phyloP scores from a whole-genome alignment of 169 alveolate species.

The Cytauxzoon felis region DNA sequence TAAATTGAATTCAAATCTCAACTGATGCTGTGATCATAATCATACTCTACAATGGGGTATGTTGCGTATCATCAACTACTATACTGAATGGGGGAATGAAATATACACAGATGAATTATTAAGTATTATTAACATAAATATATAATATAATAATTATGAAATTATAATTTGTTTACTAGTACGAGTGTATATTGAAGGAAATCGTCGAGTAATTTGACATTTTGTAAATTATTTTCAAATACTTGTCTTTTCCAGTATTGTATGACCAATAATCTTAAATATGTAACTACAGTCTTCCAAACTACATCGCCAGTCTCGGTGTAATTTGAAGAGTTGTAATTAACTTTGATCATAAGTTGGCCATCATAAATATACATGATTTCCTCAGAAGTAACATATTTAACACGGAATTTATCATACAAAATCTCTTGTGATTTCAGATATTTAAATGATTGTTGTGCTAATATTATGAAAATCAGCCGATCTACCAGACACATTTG shows the following conservation, averaged over 20 bases:
- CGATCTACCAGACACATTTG: conserved; percentile 54
- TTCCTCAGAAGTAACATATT: conserved; percentile 1
- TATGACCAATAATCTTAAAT: conserved; percentile 36
- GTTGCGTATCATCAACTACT: conserved; percentile 16
- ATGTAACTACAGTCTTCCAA: conserved; percentile 51
- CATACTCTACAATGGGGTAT: conserved; percentile 19
- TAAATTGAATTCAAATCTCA: neutral
- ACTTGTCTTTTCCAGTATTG: conserved; percentile 57
- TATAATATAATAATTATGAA: too few species aligned
- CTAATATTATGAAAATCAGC: conserved; percentile 26
- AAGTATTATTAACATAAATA: too few species aligned
- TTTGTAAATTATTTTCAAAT: neutral
- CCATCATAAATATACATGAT: conserved; percentile 41
- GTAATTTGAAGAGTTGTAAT: conserved; percentile 15
- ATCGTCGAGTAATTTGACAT: neutral
- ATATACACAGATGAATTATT: too few species aligned
- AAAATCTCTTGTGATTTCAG: conserved; percentile 10
- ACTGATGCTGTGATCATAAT: neutral
- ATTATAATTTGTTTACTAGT: too few species aligned
- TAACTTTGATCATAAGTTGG: conserved; percentile 10
- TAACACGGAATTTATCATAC: neutral
- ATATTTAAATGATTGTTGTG: conserved; percentile 24
- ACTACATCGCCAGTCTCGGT: conserved; percentile 46
- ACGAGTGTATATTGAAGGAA: conserved; percentile 18
- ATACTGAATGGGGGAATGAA: neutral